phyloP scores from a whole-genome alignment of 108 stramenopile genomes.

The Nannochloropsis gaditana region DNA sequence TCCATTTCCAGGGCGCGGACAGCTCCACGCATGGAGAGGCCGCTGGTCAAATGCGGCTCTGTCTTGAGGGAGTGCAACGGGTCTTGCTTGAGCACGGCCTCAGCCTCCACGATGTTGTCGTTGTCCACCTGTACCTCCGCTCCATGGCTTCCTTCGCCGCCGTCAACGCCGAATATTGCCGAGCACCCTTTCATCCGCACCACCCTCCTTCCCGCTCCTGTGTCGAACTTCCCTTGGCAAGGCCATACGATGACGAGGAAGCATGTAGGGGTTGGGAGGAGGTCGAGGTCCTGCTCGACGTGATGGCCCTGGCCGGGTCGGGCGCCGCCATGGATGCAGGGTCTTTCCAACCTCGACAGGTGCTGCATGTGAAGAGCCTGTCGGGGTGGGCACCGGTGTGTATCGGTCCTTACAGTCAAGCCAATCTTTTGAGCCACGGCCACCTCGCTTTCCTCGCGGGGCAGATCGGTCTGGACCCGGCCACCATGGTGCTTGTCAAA shows the following conservation, averaged over 20 bases:
- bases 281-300: neutral
- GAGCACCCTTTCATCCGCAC: neutral
- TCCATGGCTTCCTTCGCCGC: constrained; percentile 78
- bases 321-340: neutral
- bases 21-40: neutral
- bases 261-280: neutral
- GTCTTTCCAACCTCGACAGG: constrained; percentile 54
- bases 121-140: constrained; percentile 82
- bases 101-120: constrained; percentile 69
- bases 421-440: constrained; percentile 68
- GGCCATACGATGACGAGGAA: constrained; percentile 58
- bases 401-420: constrained; percentile 97
- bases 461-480: constrained; percentile 80
- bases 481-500: constrained; percentile 66
- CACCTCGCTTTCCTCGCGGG: constrained; percentile 76
- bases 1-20: neutral
- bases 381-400: constrained; percentile 94
- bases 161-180: constrained; percentile 77
- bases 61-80: constrained; percentile 17
- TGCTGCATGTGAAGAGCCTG: constrained; percentile 86
- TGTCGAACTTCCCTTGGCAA: constrained; percentile 66
- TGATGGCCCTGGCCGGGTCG: neutral
- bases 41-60: constrained; percentile 26
- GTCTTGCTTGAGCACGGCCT: constrained; percentile 26
- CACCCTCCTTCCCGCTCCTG: constrained; percentile 73